Percentiles rank a stretch among this genome's conserved stretches.
These are phyloP conservation scores for Hypholoma fasciculare DNA, from an alignment of 768 basidiomycete species.

Conservation along the genomic window DNA sequence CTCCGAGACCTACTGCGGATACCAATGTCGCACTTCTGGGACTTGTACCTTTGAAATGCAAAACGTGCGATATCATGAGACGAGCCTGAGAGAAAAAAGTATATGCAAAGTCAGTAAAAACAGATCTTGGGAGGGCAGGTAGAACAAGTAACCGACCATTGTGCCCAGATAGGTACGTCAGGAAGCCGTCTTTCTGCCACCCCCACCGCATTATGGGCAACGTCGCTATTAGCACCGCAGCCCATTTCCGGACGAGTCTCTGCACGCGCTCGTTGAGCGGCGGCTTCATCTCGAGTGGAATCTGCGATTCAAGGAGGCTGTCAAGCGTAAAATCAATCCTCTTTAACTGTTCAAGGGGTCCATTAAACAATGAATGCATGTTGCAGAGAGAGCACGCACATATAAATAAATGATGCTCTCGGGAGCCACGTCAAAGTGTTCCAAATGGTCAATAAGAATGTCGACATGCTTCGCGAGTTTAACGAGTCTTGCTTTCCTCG, in stretches of 20 bases:
- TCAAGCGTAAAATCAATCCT: constrained; percentile 9
- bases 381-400: constrained; percentile 2
- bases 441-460: constrained; percentile 5
- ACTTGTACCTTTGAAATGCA: constrained; percentile 5
- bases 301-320: constrained; percentile 5
- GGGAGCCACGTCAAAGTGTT: constrained; percentile 1
- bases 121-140: not conserved
- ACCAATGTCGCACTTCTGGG: not conserved
- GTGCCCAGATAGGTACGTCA: constrained; percentile 11
- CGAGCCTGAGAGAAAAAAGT: constrained; percentile 2
- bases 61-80: constrained; percentile 2
- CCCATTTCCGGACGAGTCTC: constrained; percentile 8
- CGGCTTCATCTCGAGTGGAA: constrained; percentile 5
- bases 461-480: constrained; percentile 4
- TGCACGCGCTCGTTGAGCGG: constrained; percentile 9
- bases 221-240: not conserved
- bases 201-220: constrained; percentile 11
- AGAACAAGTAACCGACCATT: constrained; percentile 2
- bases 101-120: constrained; percentile 1
- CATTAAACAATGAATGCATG: too few relatives aligned
- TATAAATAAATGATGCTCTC: constrained; percentile 13
- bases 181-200: constrained; percentile 12
- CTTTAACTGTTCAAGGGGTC: constrained; percentile 1
- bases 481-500: constrained; percentile 3
- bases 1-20: not conserved